Evolutionary conservation across 2,329 filamentous ascomycete species (phyloP), one percentile per base, ranked within the genome.

Genomic region (Neocatenulostroma microsporum): DNA sequence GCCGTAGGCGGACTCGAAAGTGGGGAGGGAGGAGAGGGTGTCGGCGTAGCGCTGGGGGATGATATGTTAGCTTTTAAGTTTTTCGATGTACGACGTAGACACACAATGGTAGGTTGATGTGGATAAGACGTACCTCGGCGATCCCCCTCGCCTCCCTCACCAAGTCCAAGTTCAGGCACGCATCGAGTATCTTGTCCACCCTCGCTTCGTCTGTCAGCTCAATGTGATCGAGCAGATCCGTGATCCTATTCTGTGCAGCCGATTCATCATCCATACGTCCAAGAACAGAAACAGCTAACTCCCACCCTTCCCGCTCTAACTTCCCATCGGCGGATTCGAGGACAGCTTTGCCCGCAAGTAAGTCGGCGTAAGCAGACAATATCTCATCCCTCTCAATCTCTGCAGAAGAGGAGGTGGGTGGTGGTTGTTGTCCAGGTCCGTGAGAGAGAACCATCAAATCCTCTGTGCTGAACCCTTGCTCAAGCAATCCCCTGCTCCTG

Each of bases 31-130:
- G 9, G 80, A 76, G 25, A 94, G 71, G 31, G 80, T 72, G 47
- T 94, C 81, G 39, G 87, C 89, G 56, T 86, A 95, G 47, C 82
- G 79, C 84, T 94, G 52, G n/a, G n/a, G n/a, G n/a, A n/a, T n/a
- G n/a, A n/a, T n/a, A n/a, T n/a, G n/a, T n/a, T n/a, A n/a, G n/a
- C n/a, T n/a, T n/a, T n/a, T n/a, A n/a, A n/a, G n/a, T n/a, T n/a
- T n/a, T n/a, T n/a, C n/a, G n/a, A n/a, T n/a, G n/a, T n/a, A n/a
- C n/a, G n/a, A n/a, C n/a, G n/a, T n/a, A n/a, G n/a, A n/a, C n/a
- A n/a, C n/a, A n/a, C n/a, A n/a, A n/a, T n/a, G n/a, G n/a, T n/a
- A n/a, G n/a, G n/a, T n/a, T n/a, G n/a, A n/a, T n/a, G n/a, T n/a
- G n/a, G 38, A n/a, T n/a, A n/a, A n/a, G n/a, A 63, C 76, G 55